Percentiles rank a stretch among this genome's conserved stretches.
Conservation (phyloP, 2,329 filamentous ascomycete genomes). For the Penicillium verrucosum region DNA sequence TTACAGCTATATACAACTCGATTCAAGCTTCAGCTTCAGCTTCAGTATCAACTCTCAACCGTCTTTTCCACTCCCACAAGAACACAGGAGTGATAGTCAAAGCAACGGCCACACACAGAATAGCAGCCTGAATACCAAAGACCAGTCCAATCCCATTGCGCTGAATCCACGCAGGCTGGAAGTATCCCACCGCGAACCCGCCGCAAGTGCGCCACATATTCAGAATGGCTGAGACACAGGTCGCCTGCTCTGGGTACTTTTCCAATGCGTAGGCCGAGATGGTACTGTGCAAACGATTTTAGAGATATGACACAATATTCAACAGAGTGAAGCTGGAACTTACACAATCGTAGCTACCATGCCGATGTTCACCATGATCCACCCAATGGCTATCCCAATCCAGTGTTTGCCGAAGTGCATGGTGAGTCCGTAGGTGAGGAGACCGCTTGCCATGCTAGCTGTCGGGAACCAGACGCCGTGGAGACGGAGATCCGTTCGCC, state of each 20-base stretch:
- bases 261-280: constrained; percentile 39
- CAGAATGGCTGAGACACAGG: constrained; percentile 35
- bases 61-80: constrained; percentile 8
- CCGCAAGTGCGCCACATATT: constrained; percentile 42
- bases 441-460: constrained; percentile 29
- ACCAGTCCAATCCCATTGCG: constrained; percentile 32
- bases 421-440: constrained; percentile 36
- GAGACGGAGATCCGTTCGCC: constrained; percentile 35
- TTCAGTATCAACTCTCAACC: not conserved
- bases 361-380: constrained; percentile 38
- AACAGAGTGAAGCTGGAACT: not conserved
- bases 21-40: not conserved
- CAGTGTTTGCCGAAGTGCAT: constrained; percentile 35
- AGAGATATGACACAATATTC: not conserved
- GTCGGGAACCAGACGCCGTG: constrained; percentile 38
- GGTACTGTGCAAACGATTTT: constrained; percentile 16
- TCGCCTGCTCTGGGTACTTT: constrained; percentile 35
- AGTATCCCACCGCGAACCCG: constrained; percentile 40
- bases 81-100: constrained; percentile 30
- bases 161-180: constrained; percentile 37
- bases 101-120: constrained; percentile 26
- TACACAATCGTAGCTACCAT: constrained; percentile 37
- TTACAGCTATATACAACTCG: not conserved
- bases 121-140: constrained; percentile 35
- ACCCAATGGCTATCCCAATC: constrained; percentile 39